phyloP scores from a whole-genome alignment of 306 rosid genomes.

The Macrotyloma uniflorum region DNA sequence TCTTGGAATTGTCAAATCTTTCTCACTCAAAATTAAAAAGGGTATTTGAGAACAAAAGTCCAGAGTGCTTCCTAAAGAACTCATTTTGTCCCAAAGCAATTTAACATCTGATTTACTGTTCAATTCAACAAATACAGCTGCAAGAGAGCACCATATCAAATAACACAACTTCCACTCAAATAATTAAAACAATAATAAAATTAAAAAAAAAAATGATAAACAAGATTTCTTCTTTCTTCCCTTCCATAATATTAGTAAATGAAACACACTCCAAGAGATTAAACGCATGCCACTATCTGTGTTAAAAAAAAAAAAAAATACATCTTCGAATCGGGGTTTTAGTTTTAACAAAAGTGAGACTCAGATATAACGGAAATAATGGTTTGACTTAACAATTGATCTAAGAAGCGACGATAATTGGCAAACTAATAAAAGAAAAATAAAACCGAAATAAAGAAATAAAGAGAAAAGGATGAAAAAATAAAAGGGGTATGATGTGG shows the following conservation, averaged over 20 bases:
- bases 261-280: background rate
- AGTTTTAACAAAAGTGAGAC: background rate
- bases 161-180: background rate
- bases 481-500: background rate
- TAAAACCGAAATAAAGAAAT: background rate
- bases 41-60: background rate
- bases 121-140: background rate
- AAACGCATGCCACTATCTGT: constrained; percentile 4
- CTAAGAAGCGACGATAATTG: background rate
- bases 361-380: background rate
- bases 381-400: constrained; percentile 25
- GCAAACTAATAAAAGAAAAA: background rate
- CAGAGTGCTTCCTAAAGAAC: background rate
- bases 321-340: background rate
- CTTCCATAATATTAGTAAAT: background rate
- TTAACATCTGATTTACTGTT: background rate
- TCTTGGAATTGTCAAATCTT: background rate
- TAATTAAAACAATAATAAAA: background rate
- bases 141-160: background rate
- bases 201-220: background rate
- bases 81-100: background rate
- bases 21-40: background rate
- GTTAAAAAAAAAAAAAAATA: constrained; percentile 6
- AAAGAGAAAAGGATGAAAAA: background rate
- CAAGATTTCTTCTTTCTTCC: background rate